phyloP scores from a whole-genome alignment of 164 flowering plant species.

The Macadamia integrifolia region DNA sequence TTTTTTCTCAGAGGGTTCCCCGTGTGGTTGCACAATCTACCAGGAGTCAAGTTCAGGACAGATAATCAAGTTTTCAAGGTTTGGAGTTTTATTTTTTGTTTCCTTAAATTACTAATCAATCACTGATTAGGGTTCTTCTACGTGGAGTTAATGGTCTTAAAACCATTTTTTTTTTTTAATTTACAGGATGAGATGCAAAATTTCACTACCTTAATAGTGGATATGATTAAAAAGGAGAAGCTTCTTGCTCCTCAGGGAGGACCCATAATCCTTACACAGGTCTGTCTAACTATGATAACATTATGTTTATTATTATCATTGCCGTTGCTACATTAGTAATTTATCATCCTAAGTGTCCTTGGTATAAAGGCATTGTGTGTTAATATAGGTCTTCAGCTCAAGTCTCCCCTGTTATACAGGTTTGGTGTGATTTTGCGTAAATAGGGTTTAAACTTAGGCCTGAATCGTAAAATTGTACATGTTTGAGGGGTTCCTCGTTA shows the following conservation, averaged over 20 bases:
- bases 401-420: no score
- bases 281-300: constrained; percentile 16
- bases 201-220: constrained; percentile 13
- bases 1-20: constrained; percentile 8
- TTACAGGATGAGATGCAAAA: constrained; percentile 18
- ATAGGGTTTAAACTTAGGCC: no score
- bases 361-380: no score
- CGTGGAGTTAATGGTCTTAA: background rate
- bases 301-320: constrained; percentile 7
- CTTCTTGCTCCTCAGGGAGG: no score
- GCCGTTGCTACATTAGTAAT: background rate
- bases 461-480: no score
- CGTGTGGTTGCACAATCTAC: constrained; percentile 14
- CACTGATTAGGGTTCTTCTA: background rate
- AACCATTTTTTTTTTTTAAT: background rate
- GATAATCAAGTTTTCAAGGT: no score
- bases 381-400: no score
- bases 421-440: no score
- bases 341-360: background rate
- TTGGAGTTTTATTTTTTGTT: no score
- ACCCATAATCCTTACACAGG: background rate
- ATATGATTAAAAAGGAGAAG: constrained; percentile 8
- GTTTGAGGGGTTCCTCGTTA: no score
- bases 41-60: constrained; percentile 5
- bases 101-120: background rate